Conservation (phyloP, 768 basidiomycete genomes). For the Coprinellus aureogranulatus region DNA sequence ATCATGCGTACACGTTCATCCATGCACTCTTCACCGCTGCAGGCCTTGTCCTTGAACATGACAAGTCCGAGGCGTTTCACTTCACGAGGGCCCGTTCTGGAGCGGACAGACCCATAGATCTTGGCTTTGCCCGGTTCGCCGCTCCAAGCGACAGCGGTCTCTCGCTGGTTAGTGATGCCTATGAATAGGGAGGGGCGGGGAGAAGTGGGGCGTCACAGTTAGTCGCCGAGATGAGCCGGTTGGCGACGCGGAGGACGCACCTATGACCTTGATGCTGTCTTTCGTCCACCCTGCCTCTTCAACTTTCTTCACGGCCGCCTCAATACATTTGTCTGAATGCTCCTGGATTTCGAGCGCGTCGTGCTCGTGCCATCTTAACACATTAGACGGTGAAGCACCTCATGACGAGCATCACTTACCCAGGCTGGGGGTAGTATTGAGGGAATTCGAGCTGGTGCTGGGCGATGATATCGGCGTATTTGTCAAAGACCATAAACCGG, state of each 20-base stretch:
- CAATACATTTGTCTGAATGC: conserved; percentile 73
- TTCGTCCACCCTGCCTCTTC: conserved; percentile 74
- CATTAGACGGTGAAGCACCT: not conserved
- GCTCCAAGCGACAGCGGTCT: conserved; percentile 94
- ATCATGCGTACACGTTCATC: too few species aligned
- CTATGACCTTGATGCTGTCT: conserved; percentile 87
- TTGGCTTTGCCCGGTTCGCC: too few species aligned
- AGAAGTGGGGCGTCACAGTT: not conserved
- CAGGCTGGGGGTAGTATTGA: conserved; percentile 88
- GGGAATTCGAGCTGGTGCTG: conserved; percentile 92
- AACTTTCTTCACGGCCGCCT: conserved; percentile 64
- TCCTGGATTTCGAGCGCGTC: conserved; percentile 80
- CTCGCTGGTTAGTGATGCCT: conserved; percentile 97
- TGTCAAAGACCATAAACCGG: conserved; percentile 89
- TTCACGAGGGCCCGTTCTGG: too few species aligned
- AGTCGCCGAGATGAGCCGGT: too few species aligned
- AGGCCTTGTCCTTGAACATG: too few species aligned
- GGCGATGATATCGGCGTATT: conserved; percentile 81
- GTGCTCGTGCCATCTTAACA: conserved; percentile 91
- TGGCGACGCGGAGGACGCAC: conserved; percentile 48
- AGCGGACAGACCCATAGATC: too few species aligned
- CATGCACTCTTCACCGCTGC: too few species aligned
- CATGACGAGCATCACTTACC: conserved; percentile 40
- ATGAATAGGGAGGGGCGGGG: not conserved
- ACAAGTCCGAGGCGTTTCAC: too few species aligned